phyloP scores from a whole-genome alignment of 192 early-diverging fungal species.

The Podila epigama region DNA sequence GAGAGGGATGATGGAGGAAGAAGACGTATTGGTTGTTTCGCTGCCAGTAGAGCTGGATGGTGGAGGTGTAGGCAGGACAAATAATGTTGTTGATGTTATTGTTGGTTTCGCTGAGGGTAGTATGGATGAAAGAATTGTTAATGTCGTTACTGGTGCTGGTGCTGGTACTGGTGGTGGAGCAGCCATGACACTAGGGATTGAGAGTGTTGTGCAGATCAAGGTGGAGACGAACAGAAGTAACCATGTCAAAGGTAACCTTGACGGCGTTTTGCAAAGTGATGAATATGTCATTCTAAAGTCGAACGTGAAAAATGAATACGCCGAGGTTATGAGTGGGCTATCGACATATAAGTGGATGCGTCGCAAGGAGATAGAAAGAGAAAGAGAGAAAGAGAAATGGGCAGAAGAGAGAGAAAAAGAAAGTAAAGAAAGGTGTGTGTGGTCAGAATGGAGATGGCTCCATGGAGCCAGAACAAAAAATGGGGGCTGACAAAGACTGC shows the following conservation, averaged over 20 bases:
- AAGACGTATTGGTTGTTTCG: neutral
- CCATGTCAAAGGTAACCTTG: too few relatives aligned
- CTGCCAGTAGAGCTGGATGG: neutral
- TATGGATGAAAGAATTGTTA: neutral
- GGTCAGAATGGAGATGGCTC: neutral
- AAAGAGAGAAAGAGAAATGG: neutral
- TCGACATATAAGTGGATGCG: neutral
- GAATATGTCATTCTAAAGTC: too few relatives aligned
- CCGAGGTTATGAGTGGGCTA: neutral
- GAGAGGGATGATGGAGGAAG: neutral
- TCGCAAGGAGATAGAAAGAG: neutral
- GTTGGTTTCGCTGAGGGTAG: neutral
- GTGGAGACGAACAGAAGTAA: too few relatives aligned
- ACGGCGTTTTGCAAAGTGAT: too few relatives aligned
- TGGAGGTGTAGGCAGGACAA: constrained; percentile 1
- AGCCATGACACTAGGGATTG: neutral
- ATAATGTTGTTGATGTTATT: neutral
- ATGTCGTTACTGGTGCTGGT: neutral
- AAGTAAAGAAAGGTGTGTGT: neutral
- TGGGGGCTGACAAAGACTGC: too few relatives aligned
- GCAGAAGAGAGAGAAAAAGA: too few relatives aligned
- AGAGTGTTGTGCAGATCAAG: neutral
- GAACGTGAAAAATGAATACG: too few relatives aligned
- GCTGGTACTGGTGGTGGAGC: constrained; percentile 3
- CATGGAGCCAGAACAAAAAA: neutral